Evolutionary conservation across 495 filamentous ascomycete genomes (phyloP), one percentile per base, ranked within the genome.

Genomic region (Daldinia decipiens): DNA sequence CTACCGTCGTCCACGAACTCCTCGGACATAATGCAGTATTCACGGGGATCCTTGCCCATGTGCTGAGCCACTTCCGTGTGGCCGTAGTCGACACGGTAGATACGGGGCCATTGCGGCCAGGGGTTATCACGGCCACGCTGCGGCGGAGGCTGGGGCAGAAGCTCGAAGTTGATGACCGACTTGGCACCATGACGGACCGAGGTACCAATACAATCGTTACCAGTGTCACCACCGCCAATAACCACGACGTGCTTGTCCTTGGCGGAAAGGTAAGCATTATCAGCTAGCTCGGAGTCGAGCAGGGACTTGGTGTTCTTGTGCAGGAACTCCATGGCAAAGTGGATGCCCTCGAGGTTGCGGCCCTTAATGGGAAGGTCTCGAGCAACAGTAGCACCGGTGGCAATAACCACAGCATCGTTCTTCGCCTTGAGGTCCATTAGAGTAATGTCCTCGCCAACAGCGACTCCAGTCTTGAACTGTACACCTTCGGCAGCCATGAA

Each of bases 191-290:
- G 95, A 56, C 95, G 96, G 70, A 99, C 93, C 5, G 96, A 96
- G 45, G 95, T 99, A 79, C 96, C 95, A 78, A 99, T 98, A 82
- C 95, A 99, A 81, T 99, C 95, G 78, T 99, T 99, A 74, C 95
- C 95, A 50, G 95, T 99, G 79, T 99, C 95, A 86, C 95, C 95
- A 81, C 95, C 95, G 73, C 95, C 95, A 78, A 99, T 98, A 74
- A 99, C 95, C 52, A 99, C 87, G 59, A 99, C 96, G 75, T 99
- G 81, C 86, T 98, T 98, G 81, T 89, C 94, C 82, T 97, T 97
- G 71, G 95, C 95, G 11, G 93, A 97, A 78, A 99, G 96, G 81
- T 98, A 99, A 68, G 90, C 81, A 21, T 90, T 91, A 75, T 99
- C 94, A 17, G 88, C 82, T 15, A 98, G 88, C 69, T 91, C 88